Evolutionary conservation across 2,329 filamentous ascomycete genomes (phyloP), one percentile per base, ranked within the genome.

Genomic region (Chrysoporthe deuterocubensis): DNA sequence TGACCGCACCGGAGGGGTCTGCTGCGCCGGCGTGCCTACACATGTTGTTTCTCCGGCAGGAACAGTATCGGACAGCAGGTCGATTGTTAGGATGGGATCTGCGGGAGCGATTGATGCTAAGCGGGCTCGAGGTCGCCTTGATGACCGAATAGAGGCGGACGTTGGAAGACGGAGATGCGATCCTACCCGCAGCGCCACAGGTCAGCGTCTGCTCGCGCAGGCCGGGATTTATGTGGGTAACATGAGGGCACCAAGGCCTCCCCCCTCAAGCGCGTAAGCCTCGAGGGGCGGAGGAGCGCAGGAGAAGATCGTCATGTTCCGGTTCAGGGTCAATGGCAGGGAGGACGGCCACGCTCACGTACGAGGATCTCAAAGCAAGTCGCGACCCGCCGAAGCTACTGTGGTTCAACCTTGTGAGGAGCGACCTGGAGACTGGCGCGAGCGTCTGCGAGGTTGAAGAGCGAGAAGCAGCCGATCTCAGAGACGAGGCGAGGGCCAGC

Each of bases 21-120:
- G 75, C 72, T 54, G 72, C 74, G 50, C 77, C 75, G 52, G 78
- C 78, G 61, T 75, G 74, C 72, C 86, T 87, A 80, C 91, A 92
- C 89, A 94, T 95, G 74, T 83, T 84, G 77, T 84, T 79, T 82
- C 90, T 86, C 81, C 90, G 87, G 80, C 91, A 91, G 65, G 92
- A 95, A 80, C 92, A 96, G 78, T 90, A 80, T 77, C 90, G 84
- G 62, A 73, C 69, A 43, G 61, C 54, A 43, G 73, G 72, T 26
- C 67, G 48, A 67, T 66, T 72, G 63, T 63, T 54, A 34, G 70
- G 61, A 46, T 61, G 69, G 32, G 26, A 63, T 67, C 66, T 62
- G 52, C 70, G 66, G 52, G 65, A 50, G 26, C 67, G 68, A 54
- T 64, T 69, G 52, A 62, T 58, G 40, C 66, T 46, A 37, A 59